Conservation (phyloP, 2,329 filamentous ascomycete genomes). For the Penicillium hesseltinei region DNA sequence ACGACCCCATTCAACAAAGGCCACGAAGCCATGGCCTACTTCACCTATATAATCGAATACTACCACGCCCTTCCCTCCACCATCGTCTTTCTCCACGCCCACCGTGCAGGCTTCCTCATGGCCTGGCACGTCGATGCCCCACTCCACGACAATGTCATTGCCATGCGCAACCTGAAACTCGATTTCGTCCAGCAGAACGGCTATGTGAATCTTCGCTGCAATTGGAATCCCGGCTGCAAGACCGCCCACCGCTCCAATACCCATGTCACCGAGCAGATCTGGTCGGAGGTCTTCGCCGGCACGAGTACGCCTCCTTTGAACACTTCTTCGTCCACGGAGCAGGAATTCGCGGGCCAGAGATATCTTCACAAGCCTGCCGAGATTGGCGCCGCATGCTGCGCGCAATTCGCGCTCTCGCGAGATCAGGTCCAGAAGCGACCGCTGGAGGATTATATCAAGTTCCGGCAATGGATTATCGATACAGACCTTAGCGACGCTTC, state of each 20-base stretch:
- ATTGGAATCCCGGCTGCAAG: constrained; percentile 56
- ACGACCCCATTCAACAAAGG: constrained; percentile 45
- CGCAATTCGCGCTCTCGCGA: constrained; percentile 62
- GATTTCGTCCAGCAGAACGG: constrained; percentile 54
- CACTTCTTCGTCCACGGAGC: constrained; percentile 16
- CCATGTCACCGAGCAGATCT: constrained; percentile 40
- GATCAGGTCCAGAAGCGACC: constrained; percentile 52
- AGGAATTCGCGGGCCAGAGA: constrained; percentile 18
- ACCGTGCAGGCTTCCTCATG: constrained; percentile 47
- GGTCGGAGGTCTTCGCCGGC: constrained; percentile 40
- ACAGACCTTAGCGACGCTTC: constrained; percentile 55
- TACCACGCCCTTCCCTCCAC: constrained; percentile 52
- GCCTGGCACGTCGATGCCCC: constrained; percentile 60
- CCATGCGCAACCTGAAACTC: constrained; percentile 51
- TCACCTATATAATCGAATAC: constrained; percentile 49
- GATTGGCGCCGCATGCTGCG: constrained; percentile 61
- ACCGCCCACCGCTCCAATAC: constrained; percentile 32
- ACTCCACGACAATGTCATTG: constrained; percentile 54
- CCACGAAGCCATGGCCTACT: constrained; percentile 48
- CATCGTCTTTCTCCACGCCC: constrained; percentile 56
- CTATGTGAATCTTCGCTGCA: constrained; percentile 62
- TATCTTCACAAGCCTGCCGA: constrained; percentile 46
- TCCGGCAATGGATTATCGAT: constrained; percentile 60
- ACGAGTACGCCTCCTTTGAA: constrained; percentile 39
- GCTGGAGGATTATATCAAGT: constrained; percentile 54